phyloP scores from a whole-genome alignment of 1,284 basidiomycete species.

The Grifola frondosa region DNA sequence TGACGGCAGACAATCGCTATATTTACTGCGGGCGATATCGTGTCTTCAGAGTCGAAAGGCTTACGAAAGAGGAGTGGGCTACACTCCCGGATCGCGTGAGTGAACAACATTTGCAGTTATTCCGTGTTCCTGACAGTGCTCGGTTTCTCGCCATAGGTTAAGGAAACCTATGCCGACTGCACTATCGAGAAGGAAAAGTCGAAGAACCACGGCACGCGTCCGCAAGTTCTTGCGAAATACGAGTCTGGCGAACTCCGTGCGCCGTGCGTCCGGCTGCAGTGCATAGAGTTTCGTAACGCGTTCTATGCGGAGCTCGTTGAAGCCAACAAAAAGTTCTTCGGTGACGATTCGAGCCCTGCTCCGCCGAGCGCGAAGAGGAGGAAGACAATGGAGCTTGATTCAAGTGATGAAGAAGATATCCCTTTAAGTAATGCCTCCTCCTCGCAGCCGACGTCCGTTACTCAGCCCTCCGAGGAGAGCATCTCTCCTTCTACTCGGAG shows the following conservation, averaged over 20 bases:
- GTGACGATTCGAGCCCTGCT: conserved; percentile 6
- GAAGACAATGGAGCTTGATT: not conserved
- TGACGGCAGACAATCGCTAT: conserved; percentile 18
- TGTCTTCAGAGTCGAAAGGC: conserved; percentile 16
- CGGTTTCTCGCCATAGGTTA: conserved; percentile 11
- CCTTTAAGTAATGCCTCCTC: no score
- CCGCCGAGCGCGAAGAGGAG: conserved; percentile 12
- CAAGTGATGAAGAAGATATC: not conserved
- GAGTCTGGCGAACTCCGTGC: conserved; percentile 39
- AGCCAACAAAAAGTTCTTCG: conserved; percentile 19
- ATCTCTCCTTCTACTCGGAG: no score
- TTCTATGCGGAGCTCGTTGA: conserved; percentile 42
- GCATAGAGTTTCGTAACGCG: conserved; percentile 41
- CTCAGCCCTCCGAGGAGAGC: no score
- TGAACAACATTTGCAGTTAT: not conserved
- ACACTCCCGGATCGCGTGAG: conserved; percentile 20
- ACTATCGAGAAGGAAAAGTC: conserved; percentile 37
- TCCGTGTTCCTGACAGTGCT: not conserved
- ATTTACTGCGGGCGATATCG: conserved; percentile 22
- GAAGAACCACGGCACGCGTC: conserved; percentile 29
- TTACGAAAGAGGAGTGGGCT: conserved; percentile 21
- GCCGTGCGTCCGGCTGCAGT: conserved; percentile 47
- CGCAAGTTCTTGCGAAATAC: conserved; percentile 39
- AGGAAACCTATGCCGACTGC: conserved; percentile 19
- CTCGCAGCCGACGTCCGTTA: no score